These are phyloP conservation scores for Tetrapyrgos nigripes DNA, from an alignment of 1,284 basidiomycete genomes.

Conservation along the genomic window DNA sequence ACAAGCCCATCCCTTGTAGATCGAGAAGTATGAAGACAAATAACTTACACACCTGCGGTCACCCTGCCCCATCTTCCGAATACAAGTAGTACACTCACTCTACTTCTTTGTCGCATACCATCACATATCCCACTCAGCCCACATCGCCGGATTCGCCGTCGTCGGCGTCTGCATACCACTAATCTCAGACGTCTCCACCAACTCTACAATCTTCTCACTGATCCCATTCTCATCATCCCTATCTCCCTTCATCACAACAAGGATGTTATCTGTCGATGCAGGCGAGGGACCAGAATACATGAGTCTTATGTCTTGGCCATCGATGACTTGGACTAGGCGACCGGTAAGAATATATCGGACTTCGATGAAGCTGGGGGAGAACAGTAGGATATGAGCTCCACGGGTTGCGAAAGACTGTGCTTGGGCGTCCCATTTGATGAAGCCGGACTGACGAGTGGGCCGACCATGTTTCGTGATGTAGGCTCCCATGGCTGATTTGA, in stretches of 20 bases:
- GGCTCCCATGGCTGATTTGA: constrained; percentile 60
- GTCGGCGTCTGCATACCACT: constrained; percentile 30
- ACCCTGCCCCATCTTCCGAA: no score
- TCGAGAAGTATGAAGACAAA: no score
- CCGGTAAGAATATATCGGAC: constrained; percentile 67
- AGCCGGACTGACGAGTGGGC: constrained; percentile 64
- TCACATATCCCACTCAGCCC: constrained; percentile 80
- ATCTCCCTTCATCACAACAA: constrained; percentile 65
- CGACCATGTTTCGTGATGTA: constrained; percentile 74
- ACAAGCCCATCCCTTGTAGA: no score
- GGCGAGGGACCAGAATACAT: constrained; percentile 52
- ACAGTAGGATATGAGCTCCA: constrained; percentile 67
- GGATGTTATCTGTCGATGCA: constrained; percentile 50
- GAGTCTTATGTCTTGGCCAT: constrained; percentile 69
- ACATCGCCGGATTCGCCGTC: constrained; percentile 43
- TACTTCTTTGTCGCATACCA: not conserved
- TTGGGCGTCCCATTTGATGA: constrained; percentile 78
- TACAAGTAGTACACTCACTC: not conserved
- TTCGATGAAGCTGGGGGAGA: constrained; percentile 77
- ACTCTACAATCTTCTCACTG: constrained; percentile 69
- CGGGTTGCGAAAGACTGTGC: constrained; percentile 65
- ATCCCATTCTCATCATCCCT: constrained; percentile 59
- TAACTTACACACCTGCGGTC: no score
- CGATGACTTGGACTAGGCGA: constrained; percentile 75
- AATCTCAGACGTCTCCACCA: constrained; percentile 71